These are phyloP conservation scores for Tuber umbilicatum DNA, from an alignment of 495 filamentous ascomycete species.

Conservation along the genomic window DNA sequence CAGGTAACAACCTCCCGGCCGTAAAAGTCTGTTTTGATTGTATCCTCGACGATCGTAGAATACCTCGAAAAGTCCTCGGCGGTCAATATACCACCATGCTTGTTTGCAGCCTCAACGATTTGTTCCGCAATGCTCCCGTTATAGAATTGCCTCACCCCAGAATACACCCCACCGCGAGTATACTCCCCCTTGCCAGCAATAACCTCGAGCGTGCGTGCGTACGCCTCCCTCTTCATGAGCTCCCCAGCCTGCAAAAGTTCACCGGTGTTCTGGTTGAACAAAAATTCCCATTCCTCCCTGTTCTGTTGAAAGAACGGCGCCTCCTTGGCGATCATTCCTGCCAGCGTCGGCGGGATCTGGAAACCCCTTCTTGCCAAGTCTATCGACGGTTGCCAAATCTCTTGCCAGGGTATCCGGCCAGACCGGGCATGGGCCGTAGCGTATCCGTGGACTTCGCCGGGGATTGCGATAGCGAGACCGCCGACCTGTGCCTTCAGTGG, in stretches of 20 bases:
- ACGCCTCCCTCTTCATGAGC: slow-evolving; percentile 28
- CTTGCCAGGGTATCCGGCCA: slow-evolving; percentile 37
- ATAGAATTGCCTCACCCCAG: slow-evolving; percentile 35
- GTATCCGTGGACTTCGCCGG: slow-evolving; percentile 39
- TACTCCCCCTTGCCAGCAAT: slow-evolving; percentile 24
- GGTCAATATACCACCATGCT: slow-evolving; percentile 30
- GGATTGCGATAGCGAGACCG: slow-evolving; percentile 35
- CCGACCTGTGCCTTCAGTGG: slow-evolving; percentile 32
- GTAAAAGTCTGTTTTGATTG: slow-evolving; percentile 25
- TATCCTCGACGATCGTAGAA: slow-evolving; percentile 35
- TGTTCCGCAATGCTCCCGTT: slow-evolving; percentile 34
- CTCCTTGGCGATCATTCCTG: slow-evolving; percentile 14
- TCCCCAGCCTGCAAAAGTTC: slow-evolving; percentile 28
- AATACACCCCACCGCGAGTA: slow-evolving; percentile 11
- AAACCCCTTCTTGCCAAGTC: slow-evolving; percentile 33
- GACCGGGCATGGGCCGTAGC: slow-evolving; percentile 30
- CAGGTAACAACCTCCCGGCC: slow-evolving; percentile 38
- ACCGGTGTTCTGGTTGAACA: slow-evolving; percentile 31
- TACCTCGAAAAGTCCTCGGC: slow-evolving; percentile 32
- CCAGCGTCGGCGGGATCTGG: slow-evolving; percentile 25
- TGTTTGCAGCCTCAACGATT: slow-evolving; percentile 20
- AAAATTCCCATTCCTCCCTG: slow-evolving; percentile 26
- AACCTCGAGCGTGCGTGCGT: slow-evolving; percentile 28
- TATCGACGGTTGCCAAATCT: slow-evolving; percentile 37
- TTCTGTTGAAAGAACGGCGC: slow-evolving; percentile 33